Base-by-base conservation (phyloP, 2,329 filamentous ascomycete genomes). In the Epichloe aotearoae region DNA sequence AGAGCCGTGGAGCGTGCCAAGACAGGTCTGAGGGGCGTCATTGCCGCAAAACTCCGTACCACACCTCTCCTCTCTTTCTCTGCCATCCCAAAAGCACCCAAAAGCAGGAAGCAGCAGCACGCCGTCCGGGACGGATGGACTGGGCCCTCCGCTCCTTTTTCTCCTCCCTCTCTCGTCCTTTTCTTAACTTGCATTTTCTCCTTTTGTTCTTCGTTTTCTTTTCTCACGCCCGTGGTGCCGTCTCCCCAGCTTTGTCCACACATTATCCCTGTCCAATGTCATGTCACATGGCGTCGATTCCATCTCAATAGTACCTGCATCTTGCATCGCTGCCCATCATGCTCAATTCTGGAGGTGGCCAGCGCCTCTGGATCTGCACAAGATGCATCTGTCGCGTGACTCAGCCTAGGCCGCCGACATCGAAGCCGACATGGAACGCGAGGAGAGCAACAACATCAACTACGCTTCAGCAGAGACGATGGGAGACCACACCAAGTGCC, bases 291-390 rank as follows among this genome's bases (percentile, higher is more conserved):
- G 23, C 17, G 43, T 45, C 34, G 40, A 44, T 36, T 14, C 50
- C 36, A 43, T n/a, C 19, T 39, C 37, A 17, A 26, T 43, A 42
- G 33, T 39, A 23, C 33, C 2, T 30, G 41, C 11, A 12, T 40
- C 36, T 26, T 34, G 23, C 15, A 34, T 48, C 23, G 14, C 38
- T 17, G 14, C 38, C 33, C 44, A 49, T 23, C 51, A 66, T 66
- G 64, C 55, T 66, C 40, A 60, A 50, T 47, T 58, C 61, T 45
- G 54, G 60, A 54, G 17, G 60, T 53, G 42, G 50, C 47, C 62
- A 57, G 23, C 71, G 69, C 65, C 68, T 75, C 55, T 83, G 82
- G 82, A 74, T 82, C 57, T 85, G 81, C 68, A 71, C 77, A 50
- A 70, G 66, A 66, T 86, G 82, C 66, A 69, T 79, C 55, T 66